Percentiles rank a stretch among this genome's conserved stretches.
Evolutionary conservation across 1,284 basidiomycete genomes (phyloP).

Genomic region (Omphalotus olearius): DNA sequence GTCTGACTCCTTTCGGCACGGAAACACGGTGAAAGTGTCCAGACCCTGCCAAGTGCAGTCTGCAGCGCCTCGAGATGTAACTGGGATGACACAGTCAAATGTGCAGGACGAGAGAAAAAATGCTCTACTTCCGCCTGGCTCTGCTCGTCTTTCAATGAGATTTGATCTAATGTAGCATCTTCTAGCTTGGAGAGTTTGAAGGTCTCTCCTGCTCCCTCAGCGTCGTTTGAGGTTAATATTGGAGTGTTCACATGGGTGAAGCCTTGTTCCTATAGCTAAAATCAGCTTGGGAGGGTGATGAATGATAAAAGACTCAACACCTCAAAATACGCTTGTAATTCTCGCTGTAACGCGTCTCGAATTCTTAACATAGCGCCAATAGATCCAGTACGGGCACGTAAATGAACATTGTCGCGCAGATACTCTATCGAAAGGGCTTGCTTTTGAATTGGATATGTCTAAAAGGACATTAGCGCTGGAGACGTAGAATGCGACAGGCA

Average conservation of each 20-base stretch:
- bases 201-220: constrained; percentile 96
- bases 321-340: constrained; percentile 64
- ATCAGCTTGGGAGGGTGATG: constrained; percentile 5
- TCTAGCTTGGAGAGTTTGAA: constrained; percentile 61
- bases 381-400: constrained; percentile 74
- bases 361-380: constrained; percentile 69
- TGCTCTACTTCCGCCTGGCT: constrained; percentile 26
- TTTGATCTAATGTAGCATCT: constrained; percentile 14
- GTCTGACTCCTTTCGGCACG: constrained; percentile 90
- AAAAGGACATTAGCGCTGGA: neutral
- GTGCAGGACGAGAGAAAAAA: constrained; percentile 74
- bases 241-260: constrained; percentile 85
- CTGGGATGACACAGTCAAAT: constrained; percentile 93
- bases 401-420: constrained; percentile 78
- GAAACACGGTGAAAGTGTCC: constrained; percentile 90
- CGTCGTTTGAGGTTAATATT: constrained; percentile 87
- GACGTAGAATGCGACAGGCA: constrained; percentile 18
- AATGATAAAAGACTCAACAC: constrained; percentile 34
- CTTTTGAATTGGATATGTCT: constrained; percentile 88
- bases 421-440: constrained; percentile 72
- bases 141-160: constrained; percentile 10
- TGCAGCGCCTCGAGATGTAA: constrained; percentile 92
- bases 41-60: constrained; percentile 76
- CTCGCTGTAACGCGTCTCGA: constrained; percentile 42
- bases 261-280: constrained; percentile 54